Base-by-base conservation (phyloP, 2,329 filamentous ascomycete genomes). In the Penicillium sp. region DNA sequence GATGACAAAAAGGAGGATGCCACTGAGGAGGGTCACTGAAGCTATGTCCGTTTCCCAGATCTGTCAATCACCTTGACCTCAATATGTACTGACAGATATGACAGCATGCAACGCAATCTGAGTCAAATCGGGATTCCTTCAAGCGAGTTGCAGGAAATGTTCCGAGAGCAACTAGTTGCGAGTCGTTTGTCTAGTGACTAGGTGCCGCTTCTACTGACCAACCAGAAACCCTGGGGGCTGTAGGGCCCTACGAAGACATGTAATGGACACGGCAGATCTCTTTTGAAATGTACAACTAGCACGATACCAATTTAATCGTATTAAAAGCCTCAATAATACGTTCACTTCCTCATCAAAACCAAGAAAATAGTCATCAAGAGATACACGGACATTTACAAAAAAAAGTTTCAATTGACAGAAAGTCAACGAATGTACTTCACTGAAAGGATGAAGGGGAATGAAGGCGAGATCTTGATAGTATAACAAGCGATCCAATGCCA, bases 21-120 rank as follows among this genome's bases (percentile, higher is more conserved):
- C 31, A 59, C 63, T 45, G 64, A 69, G 64, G 64, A 69, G 59
- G 62, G 64, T 69, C 50, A 63, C 57, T 62, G 50, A 61, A 9
- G n/a, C 20, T 18, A 32, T 15, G 13, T 24, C 20, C 24, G 43
- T 45, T 29, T 37, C 43, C n/a, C 32, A 28, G 6, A 29, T 25
- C 12, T 3, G 8, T 27, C 33, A 38, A 2, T 24, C 8, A 13
- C 23, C 20, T 25, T 15, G 5, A 37, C 12, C 4, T 8, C 9
- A 28, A 28, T 2, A 27, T 27, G 8, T 8, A 9, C 27, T 20
- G n/a, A 33, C 32, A 15, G 15, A 15, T 8, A 8, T 8, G 1
- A n/a, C n/a, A 33, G 32, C 15, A 7, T 15, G 7, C 6, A 27
- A 27, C 25, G 18, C n/a, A 8, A 2, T 18, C n/a, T n/a, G 32